Percentiles rank a stretch among this genome's conserved stretches.
phyloP scores from a whole-genome alignment of 345 rosid genomes.

The Aquilaria yunnanensis region DNA sequence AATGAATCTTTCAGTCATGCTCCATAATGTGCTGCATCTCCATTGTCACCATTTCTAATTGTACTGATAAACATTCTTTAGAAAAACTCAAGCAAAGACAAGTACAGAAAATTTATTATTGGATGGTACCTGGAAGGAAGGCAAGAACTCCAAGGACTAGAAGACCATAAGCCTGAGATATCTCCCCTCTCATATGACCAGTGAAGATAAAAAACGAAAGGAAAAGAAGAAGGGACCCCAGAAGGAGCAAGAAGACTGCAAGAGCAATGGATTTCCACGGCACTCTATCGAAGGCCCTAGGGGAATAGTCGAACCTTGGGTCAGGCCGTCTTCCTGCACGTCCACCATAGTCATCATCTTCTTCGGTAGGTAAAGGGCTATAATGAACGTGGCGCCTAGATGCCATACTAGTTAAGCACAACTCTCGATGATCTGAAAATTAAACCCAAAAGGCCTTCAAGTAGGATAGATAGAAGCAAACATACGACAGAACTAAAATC shows the following conservation, averaged over 20 bases:
- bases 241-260: constrained; percentile 59
- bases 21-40: no score
- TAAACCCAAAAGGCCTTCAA: neutral
- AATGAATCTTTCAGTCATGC: no score
- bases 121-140: constrained; percentile 71
- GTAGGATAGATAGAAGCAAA: neutral
- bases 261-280: constrained; percentile 84
- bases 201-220: constrained; percentile 63
- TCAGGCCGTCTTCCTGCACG: constrained; percentile 30
- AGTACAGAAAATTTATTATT: neutral
- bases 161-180: constrained; percentile 76
- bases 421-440: constrained; percentile 2
- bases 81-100: neutral
- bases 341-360: constrained; percentile 31
- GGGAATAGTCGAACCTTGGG: constrained; percentile 70
- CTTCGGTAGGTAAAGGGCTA: constrained; percentile 51
- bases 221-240: constrained; percentile 65
- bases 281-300: constrained; percentile 50
- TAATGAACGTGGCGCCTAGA: constrained; percentile 49
- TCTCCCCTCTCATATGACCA: constrained; percentile 89
- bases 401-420: constrained; percentile 37
- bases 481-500: constrained; percentile 2
- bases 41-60: no score
- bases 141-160: constrained; percentile 68
- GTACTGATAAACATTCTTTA: no score